These are phyloP conservation scores for Myriosclerotinia duriaeana DNA, from an alignment of 2,329 filamentous ascomycete species.

Conservation along the genomic window DNA sequence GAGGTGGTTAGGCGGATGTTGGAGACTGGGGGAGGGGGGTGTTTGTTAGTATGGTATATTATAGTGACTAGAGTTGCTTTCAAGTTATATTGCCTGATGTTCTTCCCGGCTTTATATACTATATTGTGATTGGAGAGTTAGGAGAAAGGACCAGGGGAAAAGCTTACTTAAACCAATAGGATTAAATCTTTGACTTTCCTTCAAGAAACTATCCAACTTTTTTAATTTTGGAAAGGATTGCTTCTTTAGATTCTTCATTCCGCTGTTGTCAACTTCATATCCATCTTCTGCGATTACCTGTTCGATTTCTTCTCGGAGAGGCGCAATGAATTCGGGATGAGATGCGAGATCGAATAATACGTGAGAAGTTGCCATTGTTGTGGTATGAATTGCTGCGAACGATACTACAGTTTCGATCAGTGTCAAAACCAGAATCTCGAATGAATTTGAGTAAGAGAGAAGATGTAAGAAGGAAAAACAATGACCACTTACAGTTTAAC, in stretches of 20 bases:
- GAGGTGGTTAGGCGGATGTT: conserved; percentile 13
- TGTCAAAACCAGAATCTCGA: neutral
- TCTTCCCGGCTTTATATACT: neutral
- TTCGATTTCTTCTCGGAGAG: conserved; percentile 35
- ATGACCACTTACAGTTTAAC: neutral
- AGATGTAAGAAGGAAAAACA: neutral
- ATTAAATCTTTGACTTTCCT: conserved; percentile 44
- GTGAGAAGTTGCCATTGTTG: conserved; percentile 48
- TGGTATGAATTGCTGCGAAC: conserved; percentile 52
- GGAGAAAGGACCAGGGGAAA: conserved; percentile 27
- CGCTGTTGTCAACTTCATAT: conserved; percentile 49
- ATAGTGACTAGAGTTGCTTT: conserved; percentile 27
- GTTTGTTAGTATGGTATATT: neutral
- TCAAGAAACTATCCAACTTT: conserved; percentile 46
- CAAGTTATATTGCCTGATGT: neutral
- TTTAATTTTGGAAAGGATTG: conserved; percentile 33
- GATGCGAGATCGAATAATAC: conserved; percentile 54
- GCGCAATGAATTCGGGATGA: conserved; percentile 46
- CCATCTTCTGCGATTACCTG: conserved; percentile 40
- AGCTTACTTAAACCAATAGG: conserved; percentile 28
- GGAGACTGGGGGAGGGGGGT: conserved; percentile 17
- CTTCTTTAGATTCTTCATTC: conserved; percentile 38
- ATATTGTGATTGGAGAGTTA: neutral
- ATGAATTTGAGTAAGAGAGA: neutral
- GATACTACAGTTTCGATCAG: neutral